These are phyloP conservation scores for Plasmodium adleri DNA, from an alignment of 169 alveolate species.

Conservation along the genomic window DNA sequence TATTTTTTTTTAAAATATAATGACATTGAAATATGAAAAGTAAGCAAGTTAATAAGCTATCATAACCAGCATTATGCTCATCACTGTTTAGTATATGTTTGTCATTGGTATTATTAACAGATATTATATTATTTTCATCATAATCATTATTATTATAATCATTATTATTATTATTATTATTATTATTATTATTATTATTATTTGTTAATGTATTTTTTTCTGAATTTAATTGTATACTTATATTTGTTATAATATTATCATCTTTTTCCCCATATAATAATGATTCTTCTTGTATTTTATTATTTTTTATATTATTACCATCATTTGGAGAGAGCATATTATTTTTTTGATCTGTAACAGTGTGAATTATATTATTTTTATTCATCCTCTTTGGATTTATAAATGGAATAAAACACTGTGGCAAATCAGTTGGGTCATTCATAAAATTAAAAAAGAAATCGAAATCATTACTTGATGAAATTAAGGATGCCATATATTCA, in stretches of 20 bases:
- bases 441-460: slow-evolving; percentile 60
- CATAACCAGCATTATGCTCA: slow-evolving; percentile 91
- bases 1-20: slow-evolving; percentile 76
- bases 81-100: slow-evolving; percentile 58
- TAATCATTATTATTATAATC: background rate
- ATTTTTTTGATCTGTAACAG: background rate
- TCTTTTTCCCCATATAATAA: background rate
- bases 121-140: slow-evolving; percentile 4
- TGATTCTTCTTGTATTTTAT: background rate
- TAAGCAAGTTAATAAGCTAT: slow-evolving; percentile 89
- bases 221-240: background rate
- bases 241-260: too few species aligned
- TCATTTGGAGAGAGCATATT: background rate
- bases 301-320: background rate
- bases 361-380: background rate
- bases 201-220: background rate
- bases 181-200: background rate
- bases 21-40: slow-evolving; percentile 86
- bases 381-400: background rate
- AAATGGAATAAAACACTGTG: slow-evolving; percentile 58
- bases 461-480: slow-evolving; percentile 58
- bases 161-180: background rate
- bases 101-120: slow-evolving; percentile 4
- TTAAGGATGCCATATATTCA: slow-evolving; percentile 76
- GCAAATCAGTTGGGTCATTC: slow-evolving; percentile 52